phyloP scores from a whole-genome alignment of 208 protist species.

The Acanthamoeba sp. region DNA sequence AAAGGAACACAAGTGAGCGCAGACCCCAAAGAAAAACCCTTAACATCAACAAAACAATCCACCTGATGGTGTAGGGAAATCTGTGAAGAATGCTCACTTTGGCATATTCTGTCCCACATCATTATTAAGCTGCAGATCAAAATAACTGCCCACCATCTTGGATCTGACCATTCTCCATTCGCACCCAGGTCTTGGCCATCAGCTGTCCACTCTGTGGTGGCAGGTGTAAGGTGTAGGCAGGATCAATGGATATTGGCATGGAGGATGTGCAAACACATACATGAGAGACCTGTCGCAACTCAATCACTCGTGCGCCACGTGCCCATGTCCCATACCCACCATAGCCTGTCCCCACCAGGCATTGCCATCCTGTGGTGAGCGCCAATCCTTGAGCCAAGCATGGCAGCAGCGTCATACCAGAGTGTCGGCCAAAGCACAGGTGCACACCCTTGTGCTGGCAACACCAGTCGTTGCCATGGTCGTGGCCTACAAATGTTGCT shows the following conservation, averaged over 20 bases:
- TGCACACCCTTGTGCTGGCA: not conserved
- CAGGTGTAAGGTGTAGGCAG: not conserved
- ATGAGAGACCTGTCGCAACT: not conserved
- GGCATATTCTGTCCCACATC: no score
- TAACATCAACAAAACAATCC: no score
- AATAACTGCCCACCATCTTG: not conserved
- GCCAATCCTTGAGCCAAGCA: not conserved
- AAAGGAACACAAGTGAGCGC: no score
- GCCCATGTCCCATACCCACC: slow-evolving; percentile 78
- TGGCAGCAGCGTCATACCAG: not conserved
- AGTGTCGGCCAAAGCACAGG: slow-evolving; percentile 9
- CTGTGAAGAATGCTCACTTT: no score
- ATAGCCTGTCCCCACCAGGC: no score
- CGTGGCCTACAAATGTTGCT: slow-evolving; percentile 77
- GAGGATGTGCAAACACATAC: not conserved
- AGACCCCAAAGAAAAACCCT: no score
- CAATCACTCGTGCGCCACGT: slow-evolving; percentile 61
- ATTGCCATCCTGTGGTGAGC: no score
- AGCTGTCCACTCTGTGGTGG: not conserved
- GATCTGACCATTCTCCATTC: not conserved
- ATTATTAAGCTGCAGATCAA: no score
- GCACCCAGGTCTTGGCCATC: slow-evolving; percentile 10
- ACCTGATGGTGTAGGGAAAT: no score
- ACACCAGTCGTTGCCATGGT: slow-evolving; percentile 83
- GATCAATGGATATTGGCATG: not conserved